These are phyloP conservation scores for Colletotrichum magnum DNA, from an alignment of 2,329 filamentous ascomycete genomes.

Conservation along the genomic window DNA sequence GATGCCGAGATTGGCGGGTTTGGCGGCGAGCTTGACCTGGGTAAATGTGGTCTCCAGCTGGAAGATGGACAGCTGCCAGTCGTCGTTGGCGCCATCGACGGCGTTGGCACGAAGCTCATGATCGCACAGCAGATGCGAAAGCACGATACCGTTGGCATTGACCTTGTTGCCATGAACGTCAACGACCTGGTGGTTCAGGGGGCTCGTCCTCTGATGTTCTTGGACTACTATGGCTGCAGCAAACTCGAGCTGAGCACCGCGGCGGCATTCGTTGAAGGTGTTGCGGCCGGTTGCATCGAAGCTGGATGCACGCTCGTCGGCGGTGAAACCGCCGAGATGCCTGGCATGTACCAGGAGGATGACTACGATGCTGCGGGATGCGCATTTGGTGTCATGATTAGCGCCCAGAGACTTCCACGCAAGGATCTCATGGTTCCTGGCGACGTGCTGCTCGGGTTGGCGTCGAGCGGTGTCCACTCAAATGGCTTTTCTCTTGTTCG, in stretches of 20 bases:
- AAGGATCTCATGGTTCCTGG: slow-evolving; percentile 82
- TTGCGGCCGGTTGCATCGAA: slow-evolving; percentile 88
- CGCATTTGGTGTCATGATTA: slow-evolving; percentile 85
- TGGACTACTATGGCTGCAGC: slow-evolving; percentile 97
- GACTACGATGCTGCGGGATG: slow-evolving; percentile 95
- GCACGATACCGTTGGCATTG: slow-evolving; percentile 95
- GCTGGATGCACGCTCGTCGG: slow-evolving; percentile 93
- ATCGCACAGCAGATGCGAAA: slow-evolving; percentile 91
- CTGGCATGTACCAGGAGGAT: slow-evolving; percentile 88
- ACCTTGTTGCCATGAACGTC: slow-evolving; percentile 98
- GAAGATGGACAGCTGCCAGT: slow-evolving; percentile 74
- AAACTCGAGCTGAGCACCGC: slow-evolving; percentile 84
- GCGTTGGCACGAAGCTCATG: slow-evolving; percentile 96
- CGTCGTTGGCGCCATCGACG: slow-evolving; percentile 94
- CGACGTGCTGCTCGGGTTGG: slow-evolving; percentile 88
- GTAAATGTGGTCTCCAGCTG: slow-evolving; percentile 68
- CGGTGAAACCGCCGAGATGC: slow-evolving; percentile 98
- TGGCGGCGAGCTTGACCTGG: slow-evolving; percentile 86
- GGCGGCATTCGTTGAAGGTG: slow-evolving; percentile 89
- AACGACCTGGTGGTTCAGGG: slow-evolving; percentile 98
- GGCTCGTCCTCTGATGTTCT: slow-evolving; percentile 94
- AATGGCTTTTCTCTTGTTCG: slow-evolving; percentile 98
- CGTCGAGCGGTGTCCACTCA: slow-evolving; percentile 90
- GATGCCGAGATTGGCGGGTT: slow-evolving; percentile 97
- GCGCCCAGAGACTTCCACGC: slow-evolving; percentile 80